Conservation (phyloP, 805 yeast genomes). For the Komagataella phaffii region DNA sequence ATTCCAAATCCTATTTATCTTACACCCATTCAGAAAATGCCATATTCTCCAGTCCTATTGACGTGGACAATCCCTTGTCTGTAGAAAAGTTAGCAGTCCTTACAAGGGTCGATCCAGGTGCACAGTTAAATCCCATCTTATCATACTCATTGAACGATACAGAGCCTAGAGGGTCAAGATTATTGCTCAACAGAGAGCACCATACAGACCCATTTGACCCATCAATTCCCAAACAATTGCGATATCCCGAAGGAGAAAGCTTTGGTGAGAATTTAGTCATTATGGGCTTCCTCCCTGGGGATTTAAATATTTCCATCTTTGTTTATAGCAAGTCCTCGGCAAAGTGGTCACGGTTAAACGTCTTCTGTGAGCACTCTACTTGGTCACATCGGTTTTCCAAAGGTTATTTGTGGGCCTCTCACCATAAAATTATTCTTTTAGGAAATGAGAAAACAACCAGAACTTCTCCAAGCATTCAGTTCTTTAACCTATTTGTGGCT, state of each 20-base stretch:
- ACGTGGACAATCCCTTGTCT: background rate
- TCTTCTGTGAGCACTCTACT: constrained; percentile 35
- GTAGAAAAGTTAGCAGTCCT: background rate
- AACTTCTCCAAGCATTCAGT: constrained; percentile 33
- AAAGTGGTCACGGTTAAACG: constrained; percentile 53
- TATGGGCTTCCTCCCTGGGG: constrained; percentile 41
- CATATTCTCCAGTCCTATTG: background rate
- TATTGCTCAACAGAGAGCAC: constrained; percentile 8
- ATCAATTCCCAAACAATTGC: constrained; percentile 32
- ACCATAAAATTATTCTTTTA: constrained; percentile 52
- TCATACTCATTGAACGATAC: constrained; percentile 7
- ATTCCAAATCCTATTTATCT: background rate
- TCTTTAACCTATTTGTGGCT: constrained; percentile 31
- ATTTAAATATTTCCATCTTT: constrained; percentile 31
- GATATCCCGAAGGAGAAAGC: constrained; percentile 44
- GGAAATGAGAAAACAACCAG: constrained; percentile 36
- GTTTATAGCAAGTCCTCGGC: constrained; percentile 39
- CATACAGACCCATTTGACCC: constrained; percentile 5
- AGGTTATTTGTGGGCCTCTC: constrained; percentile 65
- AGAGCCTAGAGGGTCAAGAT: constrained; percentile 3
- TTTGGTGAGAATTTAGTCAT: constrained; percentile 57
- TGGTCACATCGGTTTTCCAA: constrained; percentile 52
- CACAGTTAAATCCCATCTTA: constrained; percentile 11
- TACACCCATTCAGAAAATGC: background rate
- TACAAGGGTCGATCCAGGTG: background rate